phyloP scores from a whole-genome alignment of 176 grass and related monocot species.

The Dendrocalamus sinicus region DNA sequence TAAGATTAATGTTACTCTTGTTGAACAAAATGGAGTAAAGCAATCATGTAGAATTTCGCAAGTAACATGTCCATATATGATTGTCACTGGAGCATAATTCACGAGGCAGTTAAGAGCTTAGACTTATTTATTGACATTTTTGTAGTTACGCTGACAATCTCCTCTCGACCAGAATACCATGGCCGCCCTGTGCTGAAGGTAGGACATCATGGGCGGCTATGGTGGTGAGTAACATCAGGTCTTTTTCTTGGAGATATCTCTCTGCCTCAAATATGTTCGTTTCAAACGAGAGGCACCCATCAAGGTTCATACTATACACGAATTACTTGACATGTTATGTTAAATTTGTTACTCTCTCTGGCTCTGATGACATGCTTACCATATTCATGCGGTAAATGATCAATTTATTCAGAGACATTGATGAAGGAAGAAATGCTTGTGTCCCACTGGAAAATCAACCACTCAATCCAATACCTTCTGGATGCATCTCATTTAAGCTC shows the following conservation, averaged over 20 bases:
- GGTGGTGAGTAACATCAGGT: constrained; percentile 37
- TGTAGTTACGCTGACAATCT: constrained; percentile 26
- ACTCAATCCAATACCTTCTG: neutral
- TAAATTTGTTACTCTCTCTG: neutral
- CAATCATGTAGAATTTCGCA: neutral
- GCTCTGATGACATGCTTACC: neutral
- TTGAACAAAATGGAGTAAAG: neutral
- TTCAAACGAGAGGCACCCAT: neutral
- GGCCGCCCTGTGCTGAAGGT: constrained; percentile 33
- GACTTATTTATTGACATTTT: constrained; percentile 15
- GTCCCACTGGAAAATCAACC: constrained; percentile 24
- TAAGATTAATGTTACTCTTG: too few species aligned
- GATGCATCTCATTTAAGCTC: constrained; percentile 38
- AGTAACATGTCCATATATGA: neutral
- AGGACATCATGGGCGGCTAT: constrained; percentile 16
- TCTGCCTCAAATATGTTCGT: neutral
- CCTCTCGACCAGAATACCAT: constrained; percentile 13
- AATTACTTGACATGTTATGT: neutral
- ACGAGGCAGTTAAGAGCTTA: constrained; percentile 15
- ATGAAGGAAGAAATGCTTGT: neutral
- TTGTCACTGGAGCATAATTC: neutral
- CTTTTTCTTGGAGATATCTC: neutral
- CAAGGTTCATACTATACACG: constrained; percentile 12
- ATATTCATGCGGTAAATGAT: neutral
- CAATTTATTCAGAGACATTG: constrained; percentile 18